A percentile compares a stretch with the other conserved stretches of the same genome.
These are phyloP conservation scores for Termitomyces sp. DNA, from an alignment of 1,284 basidiomycete genomes.

Conservation along the genomic window DNA sequence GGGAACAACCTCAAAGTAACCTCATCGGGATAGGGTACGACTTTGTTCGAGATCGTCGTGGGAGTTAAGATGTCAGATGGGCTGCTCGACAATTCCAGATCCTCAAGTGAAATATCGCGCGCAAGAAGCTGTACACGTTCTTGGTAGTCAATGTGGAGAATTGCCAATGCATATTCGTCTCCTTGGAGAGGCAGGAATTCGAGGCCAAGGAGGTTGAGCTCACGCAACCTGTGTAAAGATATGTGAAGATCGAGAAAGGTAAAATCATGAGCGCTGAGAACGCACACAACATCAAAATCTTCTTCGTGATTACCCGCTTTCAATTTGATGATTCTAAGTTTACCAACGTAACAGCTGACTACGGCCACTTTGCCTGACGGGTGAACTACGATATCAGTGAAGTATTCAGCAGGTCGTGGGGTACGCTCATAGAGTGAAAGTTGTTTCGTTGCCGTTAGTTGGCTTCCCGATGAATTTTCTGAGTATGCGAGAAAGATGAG, in stretches of 20 bases:
- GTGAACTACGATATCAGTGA: constrained; percentile 58
- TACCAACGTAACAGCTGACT: constrained; percentile 62
- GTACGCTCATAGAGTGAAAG: constrained; percentile 51
- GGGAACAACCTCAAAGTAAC: constrained; percentile 42
- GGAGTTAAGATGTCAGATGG: constrained; percentile 46
- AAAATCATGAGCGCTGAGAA: constrained; percentile 12
- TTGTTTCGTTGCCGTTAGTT: constrained; percentile 37
- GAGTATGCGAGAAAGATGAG: constrained; percentile 55
- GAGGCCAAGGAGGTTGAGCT: constrained; percentile 70
- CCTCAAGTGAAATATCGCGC: constrained; percentile 48
- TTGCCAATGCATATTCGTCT: constrained; percentile 53
- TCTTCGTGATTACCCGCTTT: constrained; percentile 46
- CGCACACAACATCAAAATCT: constrained; percentile 65
- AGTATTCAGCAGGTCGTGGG: constrained; percentile 60
- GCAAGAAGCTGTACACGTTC: constrained; percentile 56
- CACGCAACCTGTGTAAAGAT: constrained; percentile 51
- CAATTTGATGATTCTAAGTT: constrained; percentile 57
- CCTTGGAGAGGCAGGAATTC: constrained; percentile 52
- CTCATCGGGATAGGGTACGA: constrained; percentile 37
- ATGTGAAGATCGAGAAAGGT: background rate
- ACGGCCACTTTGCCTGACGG: constrained; percentile 57
- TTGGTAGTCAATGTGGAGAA: constrained; percentile 66
- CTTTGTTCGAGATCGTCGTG: constrained; percentile 35
- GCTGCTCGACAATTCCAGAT: constrained; percentile 48
- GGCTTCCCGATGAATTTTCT: constrained; percentile 30